Percentiles rank a stretch among this genome's conserved stretches.
These are phyloP conservation scores for Eucalyptus marginata DNA, from an alignment of 345 rosid species.

Conservation along the genomic window DNA sequence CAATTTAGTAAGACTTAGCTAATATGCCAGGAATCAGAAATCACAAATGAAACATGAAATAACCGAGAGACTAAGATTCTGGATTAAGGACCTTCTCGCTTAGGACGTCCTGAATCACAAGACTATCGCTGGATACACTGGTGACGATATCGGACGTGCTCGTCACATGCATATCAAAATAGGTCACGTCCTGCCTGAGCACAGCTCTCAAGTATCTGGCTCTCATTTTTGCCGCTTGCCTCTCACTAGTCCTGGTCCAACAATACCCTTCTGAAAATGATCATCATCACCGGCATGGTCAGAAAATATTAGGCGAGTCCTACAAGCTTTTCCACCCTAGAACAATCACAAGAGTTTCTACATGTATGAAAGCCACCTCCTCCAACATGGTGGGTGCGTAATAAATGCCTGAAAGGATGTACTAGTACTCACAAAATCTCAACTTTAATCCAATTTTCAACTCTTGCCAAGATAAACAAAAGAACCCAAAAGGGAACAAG, in stretches of 20 bases:
- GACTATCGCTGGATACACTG: conserved; percentile 68
- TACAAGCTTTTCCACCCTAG: background rate
- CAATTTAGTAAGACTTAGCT: background rate
- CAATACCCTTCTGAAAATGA: conserved; percentile 58
- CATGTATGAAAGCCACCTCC: too few relatives aligned
- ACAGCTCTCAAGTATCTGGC: conserved; percentile 69
- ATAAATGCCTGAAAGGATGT: too few relatives aligned
- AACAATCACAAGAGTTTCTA: background rate
- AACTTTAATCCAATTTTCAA: background rate
- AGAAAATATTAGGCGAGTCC: background rate
- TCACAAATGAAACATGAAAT: background rate
- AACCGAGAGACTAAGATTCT: background rate
- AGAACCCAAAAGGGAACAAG: background rate
- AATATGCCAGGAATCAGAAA: background rate
- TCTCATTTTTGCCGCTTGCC: conserved; percentile 83
- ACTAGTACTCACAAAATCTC: background rate
- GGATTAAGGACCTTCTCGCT: conserved; percentile 53
- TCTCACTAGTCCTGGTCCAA: conserved; percentile 92
- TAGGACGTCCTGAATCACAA: conserved; percentile 75
- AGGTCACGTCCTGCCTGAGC: conserved; percentile 77
- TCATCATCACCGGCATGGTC: background rate
- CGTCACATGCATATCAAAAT: conserved; percentile 73
- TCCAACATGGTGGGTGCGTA: too few relatives aligned
- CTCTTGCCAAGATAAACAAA: background rate
- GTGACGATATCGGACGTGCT: conserved; percentile 69